These are phyloP conservation scores for Salvia hispanica DNA, from an alignment of 257 asterid species.

Conservation along the genomic window DNA sequence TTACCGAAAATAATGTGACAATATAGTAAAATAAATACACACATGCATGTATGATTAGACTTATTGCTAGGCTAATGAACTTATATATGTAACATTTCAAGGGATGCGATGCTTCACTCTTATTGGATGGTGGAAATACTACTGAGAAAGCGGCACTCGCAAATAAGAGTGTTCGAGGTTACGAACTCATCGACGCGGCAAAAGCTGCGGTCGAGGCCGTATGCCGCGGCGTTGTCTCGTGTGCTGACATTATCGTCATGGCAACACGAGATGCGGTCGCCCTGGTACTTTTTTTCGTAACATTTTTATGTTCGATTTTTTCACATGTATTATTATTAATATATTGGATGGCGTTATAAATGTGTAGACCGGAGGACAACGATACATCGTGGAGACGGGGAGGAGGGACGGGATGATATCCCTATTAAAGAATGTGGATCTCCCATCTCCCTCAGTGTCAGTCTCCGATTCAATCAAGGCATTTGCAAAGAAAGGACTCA, in stretches of 20 bases:
- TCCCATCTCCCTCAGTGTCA: conserved; percentile 53
- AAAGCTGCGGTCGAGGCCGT: conserved; percentile 44
- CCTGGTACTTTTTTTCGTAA: conserved; percentile 26
- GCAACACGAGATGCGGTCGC: conserved; percentile 66
- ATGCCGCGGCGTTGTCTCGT: conserved; percentile 58
- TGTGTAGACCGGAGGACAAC: conserved; percentile 54
- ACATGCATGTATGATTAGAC: no score
- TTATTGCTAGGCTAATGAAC: no score
- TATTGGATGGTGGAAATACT: conserved; percentile 45
- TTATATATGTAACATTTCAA: not conserved
- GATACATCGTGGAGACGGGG: conserved; percentile 54
- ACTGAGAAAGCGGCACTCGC: conserved; percentile 51
- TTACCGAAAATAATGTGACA: no score
- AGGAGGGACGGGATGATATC: conserved; percentile 55
- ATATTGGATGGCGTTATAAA: not conserved
- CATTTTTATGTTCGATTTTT: not conserved
- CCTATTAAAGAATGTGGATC: conserved; percentile 45
- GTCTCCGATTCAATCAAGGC: conserved; percentile 40
- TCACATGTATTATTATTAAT: not conserved
- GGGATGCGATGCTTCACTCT: conserved; percentile 56
- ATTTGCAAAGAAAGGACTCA: conserved; percentile 7
- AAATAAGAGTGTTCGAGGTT: conserved; percentile 60
- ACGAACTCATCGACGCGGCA: conserved; percentile 51
- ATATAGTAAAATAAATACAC: no score
- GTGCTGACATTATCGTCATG: conserved; percentile 66